Conservation (phyloP, 805 yeast genomes). For the Starmerella vaccinii region DNA sequence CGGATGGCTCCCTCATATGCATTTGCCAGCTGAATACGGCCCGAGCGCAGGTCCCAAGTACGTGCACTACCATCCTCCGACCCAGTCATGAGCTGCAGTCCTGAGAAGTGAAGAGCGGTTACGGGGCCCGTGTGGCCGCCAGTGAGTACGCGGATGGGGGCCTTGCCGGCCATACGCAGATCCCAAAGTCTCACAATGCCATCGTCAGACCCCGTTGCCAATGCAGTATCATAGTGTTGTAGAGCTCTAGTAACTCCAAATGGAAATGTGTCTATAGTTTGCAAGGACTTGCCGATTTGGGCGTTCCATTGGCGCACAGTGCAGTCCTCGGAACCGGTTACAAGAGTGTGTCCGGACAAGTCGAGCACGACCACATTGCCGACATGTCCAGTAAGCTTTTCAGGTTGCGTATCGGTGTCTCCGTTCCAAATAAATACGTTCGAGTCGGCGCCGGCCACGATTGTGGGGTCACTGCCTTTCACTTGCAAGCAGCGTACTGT, state of each 20-base stretch:
- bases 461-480: conserved; percentile 14
- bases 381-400: conserved; percentile 51
- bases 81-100: conserved; percentile 53
- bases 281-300: conserved; percentile 52
- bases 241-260: conserved; percentile 43
- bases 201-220: conserved; percentile 70
- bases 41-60: conserved; percentile 65
- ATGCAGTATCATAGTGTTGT: conserved; percentile 64
- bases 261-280: conserved; percentile 52
- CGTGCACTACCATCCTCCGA: conserved; percentile 52
- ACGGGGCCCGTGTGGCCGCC: conserved; percentile 61
- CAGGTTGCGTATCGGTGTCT: conserved; percentile 32
- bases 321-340: conserved; percentile 60
- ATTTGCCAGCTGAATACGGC: conserved; percentile 50
- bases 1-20: conserved; percentile 49
- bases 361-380: conserved; percentile 57
- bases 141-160: conserved; percentile 32
- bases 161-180: conserved; percentile 52
- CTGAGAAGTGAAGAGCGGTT: conserved; percentile 59
- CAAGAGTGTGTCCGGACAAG: conserved; percentile 41
- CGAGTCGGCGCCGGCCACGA: conserved; percentile 14
- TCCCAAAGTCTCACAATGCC: conserved; percentile 72
- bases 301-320: conserved; percentile 72
- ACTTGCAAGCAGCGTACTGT: conserved; percentile 7
- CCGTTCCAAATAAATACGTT: conserved; percentile 14